These are phyloP conservation scores for Cenchrus purpureus DNA, from an alignment of 176 grass and related monocot species.

Conservation along the genomic window DNA sequence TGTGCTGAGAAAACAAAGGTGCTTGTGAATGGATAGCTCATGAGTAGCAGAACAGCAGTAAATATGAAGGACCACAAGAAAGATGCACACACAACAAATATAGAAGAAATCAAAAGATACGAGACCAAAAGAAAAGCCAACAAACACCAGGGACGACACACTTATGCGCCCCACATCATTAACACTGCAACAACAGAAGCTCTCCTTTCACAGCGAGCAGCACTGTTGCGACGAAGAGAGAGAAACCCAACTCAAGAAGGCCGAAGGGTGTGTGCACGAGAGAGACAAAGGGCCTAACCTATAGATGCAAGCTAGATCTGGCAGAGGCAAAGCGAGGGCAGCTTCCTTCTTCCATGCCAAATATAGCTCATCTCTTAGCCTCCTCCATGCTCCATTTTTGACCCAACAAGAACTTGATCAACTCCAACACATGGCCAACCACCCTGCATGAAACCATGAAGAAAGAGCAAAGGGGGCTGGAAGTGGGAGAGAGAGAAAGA, in stretches of 20 bases:
- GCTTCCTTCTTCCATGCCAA: conserved; percentile 50
- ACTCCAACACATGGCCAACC: conserved; percentile 42
- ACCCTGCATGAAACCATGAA: conserved; percentile 24
- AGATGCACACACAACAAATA: conserved; percentile 8
- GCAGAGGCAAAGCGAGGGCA: conserved; percentile 28
- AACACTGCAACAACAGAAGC: conserved; percentile 31
- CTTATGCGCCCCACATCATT: conserved; percentile 14
- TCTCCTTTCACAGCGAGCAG: conserved; percentile 20
- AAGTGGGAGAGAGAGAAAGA: conserved; percentile 43
- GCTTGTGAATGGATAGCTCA: conserved; percentile 22
- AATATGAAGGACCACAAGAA: conserved; percentile 33
- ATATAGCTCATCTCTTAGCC: conserved; percentile 45
- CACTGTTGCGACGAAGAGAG: not conserved
- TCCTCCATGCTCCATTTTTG: conserved; percentile 48
- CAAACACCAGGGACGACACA: not conserved
- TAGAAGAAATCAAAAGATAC: conserved; percentile 11
- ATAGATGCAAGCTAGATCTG: conserved; percentile 47
- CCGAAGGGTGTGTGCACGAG: not conserved
- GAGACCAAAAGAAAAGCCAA: not conserved
- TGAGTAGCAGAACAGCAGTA: not conserved
- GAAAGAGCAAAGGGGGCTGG: not conserved
- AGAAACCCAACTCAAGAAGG: conserved; percentile 12
- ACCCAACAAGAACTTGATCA: conserved; percentile 55
- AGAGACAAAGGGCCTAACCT: conserved; percentile 32
- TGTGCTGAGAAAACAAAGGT: conserved; percentile 19